Base-by-base conservation (phyloP, 495 filamentous ascomycete genomes). In the Podospora fimiseda region DNA sequence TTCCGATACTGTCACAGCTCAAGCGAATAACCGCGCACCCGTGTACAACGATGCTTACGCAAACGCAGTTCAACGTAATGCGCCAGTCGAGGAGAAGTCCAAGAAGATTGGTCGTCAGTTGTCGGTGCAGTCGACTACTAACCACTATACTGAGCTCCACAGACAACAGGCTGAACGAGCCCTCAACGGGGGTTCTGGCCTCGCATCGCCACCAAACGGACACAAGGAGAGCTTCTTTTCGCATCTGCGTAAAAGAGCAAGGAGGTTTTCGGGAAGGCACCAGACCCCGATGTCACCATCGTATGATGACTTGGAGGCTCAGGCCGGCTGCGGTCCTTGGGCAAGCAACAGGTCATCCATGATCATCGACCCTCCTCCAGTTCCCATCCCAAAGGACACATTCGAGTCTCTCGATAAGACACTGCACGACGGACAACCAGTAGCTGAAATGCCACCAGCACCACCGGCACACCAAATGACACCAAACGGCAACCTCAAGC, bases 141-240 rank as follows among this genome's bases (percentile, higher is more conserved):
- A 92, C 60, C 87, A 96, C 67, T 95, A 82, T 51, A 79, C 87
- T 15, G 92, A 97, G 58, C 69, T 85, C 52, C 89, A 95, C 64
- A 75, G 91, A 46, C 89, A 91, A 71, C 91, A 97, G 63, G 89
- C 94, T 19, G 93, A 96, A 68, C 74, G 89, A 52, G 88, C 88
- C 44, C 74, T 97, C 36, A 96, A 90, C 69, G 93, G 90, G n/a
- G 81, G 84, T 53, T 77, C 77, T 44, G 82, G 82, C 8, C 69
- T 82, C 50, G 77, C 74, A 43, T 86, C 81, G 53, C 86, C 81
- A 21, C 80, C 71, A 7, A 80, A 78, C 52, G 86, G 74, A 14
- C 87, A 88, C 30, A 91, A 92, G 60, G 93, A 97, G 64, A 87
- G 92, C 67, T 97, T 96, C 73, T 97, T 98, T 69, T 96, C 94